A percentile compares a stretch with the other conserved stretches of the same genome.
These are phyloP conservation scores for Plasmopara muralis DNA, from an alignment of 352 stramenopile genomes.

Conservation along the genomic window DNA sequence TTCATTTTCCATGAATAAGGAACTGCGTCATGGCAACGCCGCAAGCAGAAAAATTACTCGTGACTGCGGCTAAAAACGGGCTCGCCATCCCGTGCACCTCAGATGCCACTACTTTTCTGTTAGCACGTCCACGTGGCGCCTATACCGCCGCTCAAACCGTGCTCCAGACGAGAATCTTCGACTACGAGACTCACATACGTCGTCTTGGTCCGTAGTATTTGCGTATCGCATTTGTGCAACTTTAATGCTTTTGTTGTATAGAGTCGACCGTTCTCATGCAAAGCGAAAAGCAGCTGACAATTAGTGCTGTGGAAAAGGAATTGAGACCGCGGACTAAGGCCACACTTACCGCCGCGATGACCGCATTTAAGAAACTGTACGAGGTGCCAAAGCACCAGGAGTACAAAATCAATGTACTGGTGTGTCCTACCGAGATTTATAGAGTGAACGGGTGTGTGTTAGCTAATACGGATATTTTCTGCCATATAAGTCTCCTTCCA, in stretches of 20 bases:
- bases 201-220: constrained; percentile 44
- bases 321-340: constrained; percentile 50
- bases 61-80: constrained; percentile 74
- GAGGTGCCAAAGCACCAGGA: constrained; percentile 42
- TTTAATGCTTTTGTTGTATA: constrained; percentile 23
- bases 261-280: constrained; percentile 69
- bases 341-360: constrained; percentile 67
- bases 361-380: constrained; percentile 42
- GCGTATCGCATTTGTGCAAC: neutral
- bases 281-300: constrained; percentile 14
- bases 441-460: constrained; percentile 14
- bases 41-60: constrained; percentile 25
- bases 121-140: constrained; percentile 54
- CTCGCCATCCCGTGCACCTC: constrained; percentile 48
- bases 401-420: constrained; percentile 80
- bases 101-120: constrained; percentile 58
- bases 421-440: constrained; percentile 37
- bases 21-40: constrained; percentile 3
- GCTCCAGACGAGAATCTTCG: constrained; percentile 66
- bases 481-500: constrained; percentile 65
- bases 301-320: constrained; percentile 31
- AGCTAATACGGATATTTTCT: constrained; percentile 48
- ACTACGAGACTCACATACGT: constrained; percentile 71
- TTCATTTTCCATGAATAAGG: no score
- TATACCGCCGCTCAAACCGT: constrained; percentile 74